Evolutionary conservation across 108 stramenopile species (phyloP).

Genomic region (Pseudonitzschia delicatissima): DNA sequence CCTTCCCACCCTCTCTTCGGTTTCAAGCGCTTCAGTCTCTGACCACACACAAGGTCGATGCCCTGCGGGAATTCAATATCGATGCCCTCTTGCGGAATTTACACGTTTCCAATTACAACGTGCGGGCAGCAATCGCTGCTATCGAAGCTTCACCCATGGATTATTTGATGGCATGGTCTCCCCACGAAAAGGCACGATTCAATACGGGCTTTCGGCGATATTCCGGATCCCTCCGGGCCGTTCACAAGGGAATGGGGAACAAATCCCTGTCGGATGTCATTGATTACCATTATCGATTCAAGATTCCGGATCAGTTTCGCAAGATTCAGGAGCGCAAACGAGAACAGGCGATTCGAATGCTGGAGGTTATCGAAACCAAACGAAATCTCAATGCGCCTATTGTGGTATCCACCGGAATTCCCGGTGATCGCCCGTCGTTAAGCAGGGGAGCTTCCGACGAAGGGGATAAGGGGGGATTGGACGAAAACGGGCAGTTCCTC

Average conservation of each 20-base stretch:
- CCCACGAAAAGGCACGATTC: conserved; percentile 60
- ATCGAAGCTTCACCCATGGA: conserved; percentile 32
- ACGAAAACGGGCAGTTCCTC: conserved; percentile 46
- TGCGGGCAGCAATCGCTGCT: conserved; percentile 41
- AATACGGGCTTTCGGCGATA: conserved; percentile 69
- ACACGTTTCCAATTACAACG: conserved; percentile 47
- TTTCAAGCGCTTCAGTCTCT: conserved; percentile 42
- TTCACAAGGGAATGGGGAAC: conserved; percentile 46
- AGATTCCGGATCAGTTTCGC: conserved; percentile 86
- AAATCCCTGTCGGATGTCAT: conserved; percentile 69
- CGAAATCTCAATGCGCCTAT: conserved; percentile 27
- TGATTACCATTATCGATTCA: conserved; percentile 88
- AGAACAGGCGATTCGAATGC: conserved; percentile 75
- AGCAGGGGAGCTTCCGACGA: background rate
- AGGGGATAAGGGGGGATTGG: conserved; percentile 20
- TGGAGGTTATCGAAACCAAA: conserved; percentile 73
- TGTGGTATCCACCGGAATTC: conserved; percentile 2
- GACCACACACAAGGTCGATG: conserved; percentile 6
- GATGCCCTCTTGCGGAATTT: conserved; percentile 53
- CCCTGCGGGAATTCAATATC: conserved; percentile 53
- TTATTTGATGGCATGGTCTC: conserved; percentile 58
- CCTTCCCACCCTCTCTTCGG: conserved; percentile 33
- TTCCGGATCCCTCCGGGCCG: conserved; percentile 66
- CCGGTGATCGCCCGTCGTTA: background rate
- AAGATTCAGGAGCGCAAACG: conserved; percentile 74